These are phyloP conservation scores for Leccinum solheimii DNA, from an alignment of 1,284 basidiomycete species.

Conservation along the genomic window DNA sequence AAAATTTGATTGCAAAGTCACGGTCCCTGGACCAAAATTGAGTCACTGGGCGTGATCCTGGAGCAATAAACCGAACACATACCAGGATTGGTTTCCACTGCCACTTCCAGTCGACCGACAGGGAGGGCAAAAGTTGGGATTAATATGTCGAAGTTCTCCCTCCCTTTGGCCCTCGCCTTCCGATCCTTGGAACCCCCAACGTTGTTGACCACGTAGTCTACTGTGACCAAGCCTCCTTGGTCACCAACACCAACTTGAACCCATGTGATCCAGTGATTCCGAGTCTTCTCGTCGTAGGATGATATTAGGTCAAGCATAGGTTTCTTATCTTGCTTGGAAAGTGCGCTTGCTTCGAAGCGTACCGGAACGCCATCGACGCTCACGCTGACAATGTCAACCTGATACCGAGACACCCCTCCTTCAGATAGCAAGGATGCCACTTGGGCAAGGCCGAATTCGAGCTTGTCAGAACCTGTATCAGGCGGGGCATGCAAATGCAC, in stretches of 20 bases:
- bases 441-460: conserved; percentile 75
- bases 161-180: conserved; percentile 38
- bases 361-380: conserved; percentile 67
- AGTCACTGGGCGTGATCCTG: conserved; percentile 2
- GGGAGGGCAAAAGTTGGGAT: conserved; percentile 69
- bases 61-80: conserved; percentile 2
- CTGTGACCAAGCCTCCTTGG: conserved; percentile 49
- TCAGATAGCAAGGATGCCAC: conserved; percentile 23
- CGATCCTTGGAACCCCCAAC: conserved; percentile 13
- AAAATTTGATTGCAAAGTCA: conserved; percentile 28
- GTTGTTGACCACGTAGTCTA: conserved; percentile 61
- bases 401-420: conserved; percentile 34
- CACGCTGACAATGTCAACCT: conserved; percentile 56
- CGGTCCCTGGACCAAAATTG: conserved; percentile 17
- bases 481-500: conserved; percentile 55
- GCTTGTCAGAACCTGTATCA: conserved; percentile 59
- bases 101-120: conserved; percentile 63
- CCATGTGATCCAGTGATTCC: conserved; percentile 64
- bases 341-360: conserved; percentile 51
- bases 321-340: conserved; percentile 39
- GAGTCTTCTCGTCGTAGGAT: conserved; percentile 48
- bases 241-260: conserved; percentile 58
- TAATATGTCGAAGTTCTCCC: conserved; percentile 46
- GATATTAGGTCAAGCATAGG: conserved; percentile 39
- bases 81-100: conserved; percentile 55